Conservation (phyloP, 2,329 filamentous ascomycete genomes). For the Fusarium stilboides region DNA sequence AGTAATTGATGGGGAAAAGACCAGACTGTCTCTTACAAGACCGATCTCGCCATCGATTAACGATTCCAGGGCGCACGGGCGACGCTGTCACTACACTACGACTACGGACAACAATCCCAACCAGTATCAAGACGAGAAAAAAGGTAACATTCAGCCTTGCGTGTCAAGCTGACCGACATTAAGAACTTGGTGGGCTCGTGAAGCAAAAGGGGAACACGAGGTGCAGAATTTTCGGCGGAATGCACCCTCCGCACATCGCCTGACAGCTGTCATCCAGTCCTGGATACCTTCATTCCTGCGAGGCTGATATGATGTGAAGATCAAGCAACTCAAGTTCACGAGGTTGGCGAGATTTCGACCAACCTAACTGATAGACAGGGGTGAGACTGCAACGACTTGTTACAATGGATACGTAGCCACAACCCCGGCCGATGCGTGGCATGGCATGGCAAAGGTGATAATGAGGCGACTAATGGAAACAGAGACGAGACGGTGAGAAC, state of each 20-base stretch:
- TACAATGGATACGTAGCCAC: constrained; percentile 32
- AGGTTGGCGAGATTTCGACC: constrained; percentile 42
- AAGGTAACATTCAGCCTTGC: constrained; percentile 29
- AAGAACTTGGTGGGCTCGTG: constrained; percentile 36
- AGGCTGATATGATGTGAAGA: constrained; percentile 42
- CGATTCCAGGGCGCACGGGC: constrained; percentile 38
- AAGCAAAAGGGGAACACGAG: constrained; percentile 28
- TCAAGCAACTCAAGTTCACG: constrained; percentile 19
- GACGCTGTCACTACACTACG: constrained; percentile 28
- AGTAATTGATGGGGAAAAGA: constrained; percentile 34
- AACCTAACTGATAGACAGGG: constrained; percentile 37
- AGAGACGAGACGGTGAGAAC: constrained; percentile 36
- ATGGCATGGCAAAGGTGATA: constrained; percentile 32
- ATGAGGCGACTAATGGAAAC: constrained; percentile 28
- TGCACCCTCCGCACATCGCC: constrained; percentile 42
- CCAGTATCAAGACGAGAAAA: constrained; percentile 5
- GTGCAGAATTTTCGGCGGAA: constrained; percentile 37
- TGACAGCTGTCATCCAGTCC: constrained; percentile 29
- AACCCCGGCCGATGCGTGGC: constrained; percentile 24
- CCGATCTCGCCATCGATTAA: constrained; percentile 31
- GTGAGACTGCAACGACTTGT: constrained; percentile 5
- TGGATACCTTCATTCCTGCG: constrained; percentile 35
- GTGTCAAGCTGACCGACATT: constrained; percentile 35
- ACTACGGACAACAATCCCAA: constrained; percentile 9
- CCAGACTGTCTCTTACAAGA: constrained; percentile 35